These are phyloP conservation scores for Sclerotinia glacialis DNA, from an alignment of 2,329 filamentous ascomycete genomes.

Conservation along the genomic window DNA sequence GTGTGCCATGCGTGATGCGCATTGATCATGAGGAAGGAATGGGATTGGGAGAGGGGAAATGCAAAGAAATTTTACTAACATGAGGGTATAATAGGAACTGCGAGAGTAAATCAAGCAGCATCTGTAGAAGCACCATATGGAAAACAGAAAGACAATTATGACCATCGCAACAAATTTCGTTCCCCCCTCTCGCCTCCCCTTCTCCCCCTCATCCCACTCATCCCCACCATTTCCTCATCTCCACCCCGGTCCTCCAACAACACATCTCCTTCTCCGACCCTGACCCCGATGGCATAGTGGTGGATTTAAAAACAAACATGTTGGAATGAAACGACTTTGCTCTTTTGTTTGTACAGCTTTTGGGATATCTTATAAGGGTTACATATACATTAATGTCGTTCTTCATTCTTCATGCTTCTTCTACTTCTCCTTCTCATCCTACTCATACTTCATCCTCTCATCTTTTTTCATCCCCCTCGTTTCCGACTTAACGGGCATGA, in stretches of 20 bases:
- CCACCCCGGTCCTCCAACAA: conserved; percentile 49
- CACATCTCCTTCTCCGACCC: conserved; percentile 53
- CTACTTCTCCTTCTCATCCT: background rate
- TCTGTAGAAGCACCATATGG: conserved; percentile 44
- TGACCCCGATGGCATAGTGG: conserved; percentile 49
- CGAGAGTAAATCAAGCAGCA: conserved; percentile 45
- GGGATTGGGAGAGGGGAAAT: background rate
- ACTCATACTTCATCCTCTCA: background rate
- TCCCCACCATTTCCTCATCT: background rate
- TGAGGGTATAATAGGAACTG: conserved; percentile 37
- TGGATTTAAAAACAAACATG: too few species aligned
- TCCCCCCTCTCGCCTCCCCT: background rate
- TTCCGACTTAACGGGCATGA: background rate
- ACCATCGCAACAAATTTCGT: conserved; percentile 38
- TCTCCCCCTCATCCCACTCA: background rate
- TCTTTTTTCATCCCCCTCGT: background rate
- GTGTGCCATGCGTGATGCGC: too few species aligned
- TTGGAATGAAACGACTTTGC: background rate
- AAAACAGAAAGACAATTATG: conserved; percentile 42
- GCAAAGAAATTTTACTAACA: background rate
- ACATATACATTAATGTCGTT: background rate
- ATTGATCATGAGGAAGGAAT: too few species aligned
- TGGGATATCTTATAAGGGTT: too few species aligned
- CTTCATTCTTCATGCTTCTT: background rate
- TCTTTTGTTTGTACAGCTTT: background rate